These are phyloP conservation scores for Pichia exigua DNA, from an alignment of 805 yeast species.

Conservation along the genomic window DNA sequence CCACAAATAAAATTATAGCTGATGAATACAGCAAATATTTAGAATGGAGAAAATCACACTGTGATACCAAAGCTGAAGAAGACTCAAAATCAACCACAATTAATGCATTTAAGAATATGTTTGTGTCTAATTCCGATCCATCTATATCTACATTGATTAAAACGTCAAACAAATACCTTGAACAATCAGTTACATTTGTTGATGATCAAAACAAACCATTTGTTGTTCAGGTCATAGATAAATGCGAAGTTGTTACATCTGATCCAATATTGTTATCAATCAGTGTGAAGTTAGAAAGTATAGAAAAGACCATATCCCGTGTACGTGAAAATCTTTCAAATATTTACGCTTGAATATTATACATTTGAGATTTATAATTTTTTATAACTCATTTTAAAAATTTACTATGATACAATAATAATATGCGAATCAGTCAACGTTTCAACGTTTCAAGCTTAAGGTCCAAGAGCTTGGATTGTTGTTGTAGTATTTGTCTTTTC, in stretches of 20 bases:
- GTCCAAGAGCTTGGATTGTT: conserved; percentile 9
- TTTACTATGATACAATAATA: too few relatives aligned
- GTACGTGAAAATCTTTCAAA: conserved; percentile 15
- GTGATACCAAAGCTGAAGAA: conserved; percentile 2
- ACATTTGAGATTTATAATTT: neutral
- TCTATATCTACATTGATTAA: conserved; percentile 29
- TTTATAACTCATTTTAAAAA: too few relatives aligned
- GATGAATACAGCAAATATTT: conserved; percentile 32
- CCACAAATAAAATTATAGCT: conserved; percentile 32
- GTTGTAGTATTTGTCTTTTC: conserved; percentile 6
- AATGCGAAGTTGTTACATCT: conserved; percentile 52
- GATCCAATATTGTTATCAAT: conserved; percentile 62
- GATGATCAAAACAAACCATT: conserved; percentile 26
- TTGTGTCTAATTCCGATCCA: conserved; percentile 19
- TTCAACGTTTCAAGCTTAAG: conserved; percentile 12
- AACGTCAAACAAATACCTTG: conserved; percentile 44
- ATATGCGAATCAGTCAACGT: neutral
- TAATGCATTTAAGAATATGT: conserved; percentile 19
- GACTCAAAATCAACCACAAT: conserved; percentile 12
- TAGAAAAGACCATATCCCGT: conserved; percentile 43
- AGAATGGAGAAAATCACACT: conserved; percentile 23
- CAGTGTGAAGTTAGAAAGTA: conserved; percentile 52
- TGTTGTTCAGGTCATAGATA: conserved; percentile 57
- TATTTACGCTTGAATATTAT: neutral
- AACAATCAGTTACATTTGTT: conserved; percentile 55